A percentile compares a stretch with the other conserved stretches of the same genome.
phyloP scores from a whole-genome alignment of 257 asterid genomes.

The Solanum bulbocastanum region DNA sequence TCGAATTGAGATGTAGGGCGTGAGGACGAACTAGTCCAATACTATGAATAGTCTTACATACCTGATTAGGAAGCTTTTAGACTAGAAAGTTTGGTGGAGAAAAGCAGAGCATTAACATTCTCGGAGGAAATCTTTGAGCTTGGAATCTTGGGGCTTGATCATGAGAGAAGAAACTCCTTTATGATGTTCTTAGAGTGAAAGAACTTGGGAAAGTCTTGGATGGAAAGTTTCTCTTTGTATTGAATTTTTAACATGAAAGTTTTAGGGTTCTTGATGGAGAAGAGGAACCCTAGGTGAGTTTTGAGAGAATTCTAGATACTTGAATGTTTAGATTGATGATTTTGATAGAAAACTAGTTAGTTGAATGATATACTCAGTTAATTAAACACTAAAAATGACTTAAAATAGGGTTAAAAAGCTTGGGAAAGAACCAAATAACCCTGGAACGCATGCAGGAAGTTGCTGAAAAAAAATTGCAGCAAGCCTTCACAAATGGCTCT shows the following conservation, averaged over 20 bases:
- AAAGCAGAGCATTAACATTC: neutral
- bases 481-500: neutral
- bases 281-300: neutral
- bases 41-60: neutral
- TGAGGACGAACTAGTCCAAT: neutral
- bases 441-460: too few relatives aligned
- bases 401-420: too few relatives aligned
- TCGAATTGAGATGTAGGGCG: neutral
- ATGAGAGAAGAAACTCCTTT: neutral
- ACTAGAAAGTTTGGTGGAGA: neutral
- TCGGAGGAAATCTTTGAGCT: neutral
- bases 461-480: neutral
- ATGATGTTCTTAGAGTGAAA: neutral
- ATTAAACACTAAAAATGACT: too few relatives aligned
- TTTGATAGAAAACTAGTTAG: neutral
- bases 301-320: neutral
- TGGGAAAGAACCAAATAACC: too few relatives aligned
- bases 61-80: neutral
- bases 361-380: neutral
- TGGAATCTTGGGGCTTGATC: neutral
- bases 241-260: too few relatives aligned
- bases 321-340: neutral
- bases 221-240: neutral
- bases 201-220: neutral
- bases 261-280: neutral